Evolutionary conservation across 176 grass and related monocot species (phyloP), one percentile per base, ranked within the genome.

Genomic region (Melocanna baccifera): DNA sequence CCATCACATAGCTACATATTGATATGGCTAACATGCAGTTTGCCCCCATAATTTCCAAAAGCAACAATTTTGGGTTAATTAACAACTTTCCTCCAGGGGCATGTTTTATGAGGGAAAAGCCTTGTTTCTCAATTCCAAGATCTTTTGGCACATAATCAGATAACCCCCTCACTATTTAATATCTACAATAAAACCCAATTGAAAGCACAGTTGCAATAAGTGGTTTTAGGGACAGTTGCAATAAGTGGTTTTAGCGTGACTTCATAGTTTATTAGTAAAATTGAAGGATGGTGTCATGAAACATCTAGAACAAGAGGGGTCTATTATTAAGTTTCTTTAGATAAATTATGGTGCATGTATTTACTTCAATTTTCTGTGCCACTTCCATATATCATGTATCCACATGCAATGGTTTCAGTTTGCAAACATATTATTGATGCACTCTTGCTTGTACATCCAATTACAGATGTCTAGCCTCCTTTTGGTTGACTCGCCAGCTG

Each of bases 401-500:
- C 12, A 69, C 37, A 69, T 40, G 41, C 18, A 69, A n/a, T 42
- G 22, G 28, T 67, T 37, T 37, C 51, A 16, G 29, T 26, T 68
- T 22, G 2, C 12, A 25, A 41, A 69, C 9, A 61, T 36, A 19
- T 65, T 73, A 34, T 40, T 63, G 40, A 74, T 25, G 50, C 1
- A 2, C 39, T 41, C 20, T 22, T 72, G 4, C 15, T 12, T 73
- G 12, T 50, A 30, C 16, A 42, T 18, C n/a, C 2, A 73, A 72
- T 73, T 36, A 42, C 63, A 94, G 90, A 75, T 92, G 46, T 82
- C 87, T 58, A 94, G 53, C 67, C 29, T 90, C 46, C 69, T 94
- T 66, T 85, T 91, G 62, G 78, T 94, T 69, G 92, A 94, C 86
- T 87, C 90, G 6, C 90, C 92, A 56, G 87, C 80, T 26, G 87